These are phyloP conservation scores for Phalaenopsis aphrodite DNA, from an alignment of 106 monocot species.

Conservation along the genomic window DNA sequence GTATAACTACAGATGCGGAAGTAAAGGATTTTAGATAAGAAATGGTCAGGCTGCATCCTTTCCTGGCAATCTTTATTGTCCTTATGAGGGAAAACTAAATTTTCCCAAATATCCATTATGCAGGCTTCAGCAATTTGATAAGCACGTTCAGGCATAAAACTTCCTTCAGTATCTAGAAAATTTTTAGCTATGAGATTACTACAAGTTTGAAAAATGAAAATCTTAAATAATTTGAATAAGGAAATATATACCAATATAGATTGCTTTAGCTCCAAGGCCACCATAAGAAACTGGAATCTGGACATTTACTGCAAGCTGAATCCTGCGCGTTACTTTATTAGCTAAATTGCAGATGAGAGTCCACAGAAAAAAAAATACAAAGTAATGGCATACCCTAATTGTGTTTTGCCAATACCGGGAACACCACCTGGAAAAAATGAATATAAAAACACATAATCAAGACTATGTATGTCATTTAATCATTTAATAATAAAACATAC, in stretches of 20 bases:
- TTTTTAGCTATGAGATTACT: conserved; percentile 6
- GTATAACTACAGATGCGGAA: conserved; percentile 97
- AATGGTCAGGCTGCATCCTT: conserved; percentile 46
- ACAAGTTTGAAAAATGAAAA: conserved; percentile 1
- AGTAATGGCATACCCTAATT: conserved; percentile 64
- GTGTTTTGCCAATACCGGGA: conserved; percentile 98
- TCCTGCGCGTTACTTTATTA: conserved; percentile 38
- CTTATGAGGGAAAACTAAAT: conserved; percentile 24
- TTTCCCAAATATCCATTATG: conserved; percentile 40
- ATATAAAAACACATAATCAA: conserved; percentile 9
- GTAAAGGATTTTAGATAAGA: conserved; percentile 79
- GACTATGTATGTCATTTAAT: not conserved
- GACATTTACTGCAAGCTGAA: conserved; percentile 92
- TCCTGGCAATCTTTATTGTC: conserved; percentile 22
- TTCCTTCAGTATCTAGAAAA: conserved; percentile 89
- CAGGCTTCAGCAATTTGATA: conserved; percentile 92
- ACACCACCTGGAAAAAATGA: conserved; percentile 74
- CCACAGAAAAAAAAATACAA: conserved; percentile 6
- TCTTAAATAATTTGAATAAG: not conserved
- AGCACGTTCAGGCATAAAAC: conserved; percentile 98
- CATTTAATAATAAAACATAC: not conserved
- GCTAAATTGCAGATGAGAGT: conserved; percentile 7
- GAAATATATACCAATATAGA: conserved; percentile 78
- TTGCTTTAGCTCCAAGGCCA: conserved; percentile 82
- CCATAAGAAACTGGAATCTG: conserved; percentile 80